These are phyloP conservation scores for Aspergillus alliaceus DNA, from an alignment of 2,329 filamentous ascomycete genomes.

Conservation along the genomic window DNA sequence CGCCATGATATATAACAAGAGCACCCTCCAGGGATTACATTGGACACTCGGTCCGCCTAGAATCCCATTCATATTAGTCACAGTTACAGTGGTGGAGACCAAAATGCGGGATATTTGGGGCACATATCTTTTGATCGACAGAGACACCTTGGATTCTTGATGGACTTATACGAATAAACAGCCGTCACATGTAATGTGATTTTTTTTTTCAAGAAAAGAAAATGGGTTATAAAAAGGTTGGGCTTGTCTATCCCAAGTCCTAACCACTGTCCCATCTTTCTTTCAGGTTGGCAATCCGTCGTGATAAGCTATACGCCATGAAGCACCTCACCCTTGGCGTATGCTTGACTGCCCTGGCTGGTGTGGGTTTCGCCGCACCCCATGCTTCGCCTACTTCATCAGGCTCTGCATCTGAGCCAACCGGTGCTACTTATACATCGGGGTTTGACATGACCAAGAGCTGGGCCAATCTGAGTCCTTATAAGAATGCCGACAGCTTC, in stretches of 20 bases:
- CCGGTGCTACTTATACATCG: constrained; percentile 26
- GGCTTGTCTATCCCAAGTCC: not conserved
- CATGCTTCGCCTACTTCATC: not conserved
- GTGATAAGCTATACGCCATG: not conserved
- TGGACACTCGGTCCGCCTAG: not conserved
- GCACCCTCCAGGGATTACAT: not conserved
- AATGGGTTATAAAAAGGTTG: not conserved
- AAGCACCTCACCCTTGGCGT: not conserved
- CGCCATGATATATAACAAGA: not conserved
- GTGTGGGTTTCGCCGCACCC: not conserved
- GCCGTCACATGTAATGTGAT: not conserved
- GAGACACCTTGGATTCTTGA: not conserved
- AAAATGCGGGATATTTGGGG: not conserved
- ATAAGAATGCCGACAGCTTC: constrained; percentile 27
- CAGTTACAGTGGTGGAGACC: not conserved
- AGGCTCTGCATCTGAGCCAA: constrained; percentile 16
- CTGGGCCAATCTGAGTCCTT: constrained; percentile 35
- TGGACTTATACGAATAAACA: not conserved
- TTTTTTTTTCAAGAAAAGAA: no score
- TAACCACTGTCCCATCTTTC: not conserved
- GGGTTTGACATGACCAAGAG: constrained; percentile 34
- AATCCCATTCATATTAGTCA: not conserved
- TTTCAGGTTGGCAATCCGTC: not conserved
- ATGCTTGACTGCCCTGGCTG: not conserved
- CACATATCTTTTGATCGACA: not conserved